Evolutionary conservation across 1,284 basidiomycete genomes (phyloP).

Genomic region (Ganoderma lucidum): DNA sequence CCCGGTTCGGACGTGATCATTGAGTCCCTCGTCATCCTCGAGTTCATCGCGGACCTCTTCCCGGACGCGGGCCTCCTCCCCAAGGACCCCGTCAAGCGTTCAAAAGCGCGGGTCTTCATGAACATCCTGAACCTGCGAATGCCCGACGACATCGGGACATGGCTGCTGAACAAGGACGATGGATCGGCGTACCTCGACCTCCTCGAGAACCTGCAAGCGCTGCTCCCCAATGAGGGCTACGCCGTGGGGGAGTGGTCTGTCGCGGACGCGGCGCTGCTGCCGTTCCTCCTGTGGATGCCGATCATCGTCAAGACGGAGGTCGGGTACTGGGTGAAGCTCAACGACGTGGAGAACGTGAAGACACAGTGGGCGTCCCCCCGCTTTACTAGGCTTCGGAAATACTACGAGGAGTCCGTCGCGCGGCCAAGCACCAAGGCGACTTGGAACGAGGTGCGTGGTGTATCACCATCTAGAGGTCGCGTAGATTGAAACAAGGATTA

Average conservation of each 20-base stretch:
- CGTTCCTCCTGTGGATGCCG: constrained; percentile 45
- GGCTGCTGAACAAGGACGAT: constrained; percentile 10
- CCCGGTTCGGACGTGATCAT: constrained; percentile 62
- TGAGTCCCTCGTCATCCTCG: constrained; percentile 66
- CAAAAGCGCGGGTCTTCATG: constrained; percentile 65
- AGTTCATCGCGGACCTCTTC: constrained; percentile 64
- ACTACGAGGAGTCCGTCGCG: not conserved
- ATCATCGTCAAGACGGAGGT: constrained; percentile 29
- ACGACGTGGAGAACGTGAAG: constrained; percentile 2
- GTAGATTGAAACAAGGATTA: not conserved
- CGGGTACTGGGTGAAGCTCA: not conserved
- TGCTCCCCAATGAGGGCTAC: constrained; percentile 33
- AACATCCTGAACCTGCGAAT: constrained; percentile 31
- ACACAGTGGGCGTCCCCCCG: constrained; percentile 4
- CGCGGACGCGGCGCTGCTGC: constrained; percentile 60
- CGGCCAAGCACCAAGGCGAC: not conserved
- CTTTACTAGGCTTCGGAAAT: not conserved
- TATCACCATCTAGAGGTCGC: not conserved
- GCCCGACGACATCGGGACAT: not conserved
- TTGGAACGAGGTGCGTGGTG: constrained; percentile 1
- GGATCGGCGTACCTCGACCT: constrained; percentile 1
- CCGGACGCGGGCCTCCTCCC: constrained; percentile 55
- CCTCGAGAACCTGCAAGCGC: constrained; percentile 14
- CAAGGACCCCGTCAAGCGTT: constrained; percentile 57
- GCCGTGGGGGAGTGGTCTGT: constrained; percentile 52